Conservation (phyloP, 1,284 basidiomycete genomes). For the Exobasidium rhododendri region DNA sequence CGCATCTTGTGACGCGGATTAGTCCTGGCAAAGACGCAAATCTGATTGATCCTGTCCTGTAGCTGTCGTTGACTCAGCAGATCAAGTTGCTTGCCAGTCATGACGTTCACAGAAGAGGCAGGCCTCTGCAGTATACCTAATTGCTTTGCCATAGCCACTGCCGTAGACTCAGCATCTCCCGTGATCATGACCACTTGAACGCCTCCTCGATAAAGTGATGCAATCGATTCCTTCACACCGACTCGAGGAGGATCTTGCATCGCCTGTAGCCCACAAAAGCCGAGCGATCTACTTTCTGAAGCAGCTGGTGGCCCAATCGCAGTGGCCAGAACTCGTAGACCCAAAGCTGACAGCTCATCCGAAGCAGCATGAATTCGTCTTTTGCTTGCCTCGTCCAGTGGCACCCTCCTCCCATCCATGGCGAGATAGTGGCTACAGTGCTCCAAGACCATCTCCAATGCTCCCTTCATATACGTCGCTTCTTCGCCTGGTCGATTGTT, state of each 20-base stretch:
- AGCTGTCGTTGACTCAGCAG: slow-evolving; percentile 69
- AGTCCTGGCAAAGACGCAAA: slow-evolving; percentile 89
- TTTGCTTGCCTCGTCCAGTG: slow-evolving; percentile 69
- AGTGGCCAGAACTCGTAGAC: slow-evolving; percentile 83
- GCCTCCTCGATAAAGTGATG: slow-evolving; percentile 73
- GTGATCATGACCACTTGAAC: slow-evolving; percentile 98
- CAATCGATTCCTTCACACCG: slow-evolving; percentile 85
- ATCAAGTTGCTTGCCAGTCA: slow-evolving; percentile 87
- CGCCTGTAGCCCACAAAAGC: slow-evolving; percentile 88
- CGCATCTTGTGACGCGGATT: slow-evolving; percentile 96
- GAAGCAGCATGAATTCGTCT: slow-evolving; percentile 70
- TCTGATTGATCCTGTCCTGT: slow-evolving; percentile 71
- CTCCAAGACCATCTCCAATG: slow-evolving; percentile 80
- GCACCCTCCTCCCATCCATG: slow-evolving; percentile 71
- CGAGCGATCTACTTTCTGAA: slow-evolving; percentile 60
- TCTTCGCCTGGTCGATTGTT: slow-evolving; percentile 60
- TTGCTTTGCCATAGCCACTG: slow-evolving; percentile 78
- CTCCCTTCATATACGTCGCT: slow-evolving; percentile 86
- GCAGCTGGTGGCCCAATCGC: slow-evolving; percentile 57
- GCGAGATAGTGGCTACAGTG: slow-evolving; percentile 77
- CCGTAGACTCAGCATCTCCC: slow-evolving; percentile 88
- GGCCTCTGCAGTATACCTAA: slow-evolving; percentile 67
- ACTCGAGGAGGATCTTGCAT: slow-evolving; percentile 93
- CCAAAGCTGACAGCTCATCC: slow-evolving; percentile 68
- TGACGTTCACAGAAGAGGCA: slow-evolving; percentile 48